Evolutionary conservation across 2,329 filamentous ascomycete genomes (phyloP).

Genomic region (Scleromitrula shiraiana): DNA sequence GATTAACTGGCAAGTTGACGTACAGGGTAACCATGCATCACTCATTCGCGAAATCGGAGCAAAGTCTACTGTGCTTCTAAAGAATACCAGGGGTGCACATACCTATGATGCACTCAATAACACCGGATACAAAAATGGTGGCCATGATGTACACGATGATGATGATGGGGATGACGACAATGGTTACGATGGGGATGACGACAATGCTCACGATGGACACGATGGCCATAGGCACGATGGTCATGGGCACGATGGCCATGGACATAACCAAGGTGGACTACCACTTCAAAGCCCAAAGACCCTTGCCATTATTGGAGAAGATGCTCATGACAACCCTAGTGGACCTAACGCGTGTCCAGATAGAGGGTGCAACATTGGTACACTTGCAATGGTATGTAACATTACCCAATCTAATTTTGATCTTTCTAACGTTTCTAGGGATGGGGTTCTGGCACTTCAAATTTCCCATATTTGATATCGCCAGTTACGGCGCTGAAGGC

Average conservation of each 20-base stretch:
- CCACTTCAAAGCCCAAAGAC: slow-evolving; percentile 35
- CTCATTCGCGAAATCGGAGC: slow-evolving; percentile 66
- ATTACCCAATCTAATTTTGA: slow-evolving; percentile 30
- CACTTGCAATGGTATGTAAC: slow-evolving; percentile 42
- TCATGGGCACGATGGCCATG: too few relatives aligned
- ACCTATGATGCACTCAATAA: too few relatives aligned
- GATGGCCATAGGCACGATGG: too few relatives aligned
- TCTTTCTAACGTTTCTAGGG: slow-evolving; percentile 52
- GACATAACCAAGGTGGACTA: slow-evolving; percentile 46
- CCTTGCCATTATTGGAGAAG: slow-evolving; percentile 38
- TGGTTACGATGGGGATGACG: too few relatives aligned
- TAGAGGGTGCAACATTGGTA: slow-evolving; percentile 44
- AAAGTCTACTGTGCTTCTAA: slow-evolving; percentile 40
- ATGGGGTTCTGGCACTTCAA: slow-evolving; percentile 69
- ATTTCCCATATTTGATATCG: slow-evolving; percentile 69
- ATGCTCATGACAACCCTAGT: slow-evolving; percentile 42
- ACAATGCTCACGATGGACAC: too few relatives aligned
- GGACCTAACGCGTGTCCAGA: slow-evolving; percentile 60
- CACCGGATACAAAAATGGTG: too few relatives aligned
- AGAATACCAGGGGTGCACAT: slow-evolving; percentile 51
- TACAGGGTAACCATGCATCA: slow-evolving; percentile 63
- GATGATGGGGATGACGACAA: too few relatives aligned
- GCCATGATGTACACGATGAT: too few relatives aligned
- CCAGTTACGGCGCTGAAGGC: slow-evolving; percentile 62
- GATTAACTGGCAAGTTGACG: slow-evolving; percentile 77